These are phyloP conservation scores for Zalaria sp. DNA, from an alignment of 2,329 filamentous ascomycete species.

Conservation along the genomic window DNA sequence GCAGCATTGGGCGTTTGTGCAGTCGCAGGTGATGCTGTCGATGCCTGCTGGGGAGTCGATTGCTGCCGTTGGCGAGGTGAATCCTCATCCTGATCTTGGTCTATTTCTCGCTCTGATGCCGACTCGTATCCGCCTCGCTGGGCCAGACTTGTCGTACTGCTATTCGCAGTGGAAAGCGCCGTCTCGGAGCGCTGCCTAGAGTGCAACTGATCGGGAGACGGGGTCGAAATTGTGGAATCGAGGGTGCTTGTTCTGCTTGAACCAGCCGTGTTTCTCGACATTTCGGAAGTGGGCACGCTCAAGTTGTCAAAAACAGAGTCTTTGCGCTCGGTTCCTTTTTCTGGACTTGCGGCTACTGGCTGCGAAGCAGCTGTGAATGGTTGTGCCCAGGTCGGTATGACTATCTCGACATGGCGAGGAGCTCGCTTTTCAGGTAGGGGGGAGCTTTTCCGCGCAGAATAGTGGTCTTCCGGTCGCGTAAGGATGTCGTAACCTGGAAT, in stretches of 20 bases:
- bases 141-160: constrained; percentile 31
- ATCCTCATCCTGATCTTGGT: too few species aligned
- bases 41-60: neutral
- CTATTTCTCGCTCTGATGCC: constrained; percentile 18
- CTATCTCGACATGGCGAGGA: constrained; percentile 33
- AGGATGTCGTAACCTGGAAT: too few species aligned
- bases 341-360: constrained; percentile 14
- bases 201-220: constrained; percentile 27
- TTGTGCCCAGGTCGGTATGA: constrained; percentile 30
- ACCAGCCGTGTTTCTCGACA: constrained; percentile 14
- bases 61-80: constrained; percentile 11
- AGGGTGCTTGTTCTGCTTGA: constrained; percentile 28
- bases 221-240: constrained; percentile 30
- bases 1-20: constrained; percentile 11
- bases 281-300: constrained; percentile 20
- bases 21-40: constrained; percentile 1
- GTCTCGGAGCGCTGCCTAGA: constrained; percentile 20
- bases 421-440: neutral
- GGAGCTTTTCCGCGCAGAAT: constrained; percentile 1
- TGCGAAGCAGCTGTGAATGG: constrained; percentile 24
- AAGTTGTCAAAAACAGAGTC: constrained; percentile 11
- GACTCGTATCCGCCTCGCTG: constrained; percentile 28
- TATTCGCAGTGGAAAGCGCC: constrained; percentile 27
- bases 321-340: constrained; percentile 10
- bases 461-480: too few species aligned